These are phyloP conservation scores for Trichoderma oligosporum DNA, from an alignment of 2,329 filamentous ascomycete genomes.

Conservation along the genomic window DNA sequence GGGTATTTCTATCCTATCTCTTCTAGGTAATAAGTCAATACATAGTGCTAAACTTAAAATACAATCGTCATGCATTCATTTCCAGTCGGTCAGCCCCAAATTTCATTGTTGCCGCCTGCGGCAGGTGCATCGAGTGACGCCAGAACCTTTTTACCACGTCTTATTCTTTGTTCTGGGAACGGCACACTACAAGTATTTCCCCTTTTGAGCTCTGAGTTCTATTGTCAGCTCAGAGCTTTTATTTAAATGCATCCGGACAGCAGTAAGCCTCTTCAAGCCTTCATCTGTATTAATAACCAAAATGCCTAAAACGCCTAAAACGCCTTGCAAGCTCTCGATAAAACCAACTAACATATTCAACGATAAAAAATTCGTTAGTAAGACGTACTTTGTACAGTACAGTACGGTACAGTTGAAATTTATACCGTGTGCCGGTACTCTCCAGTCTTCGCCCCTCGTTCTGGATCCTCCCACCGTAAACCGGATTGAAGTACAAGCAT, in stretches of 20 bases:
- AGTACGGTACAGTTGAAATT: neutral
- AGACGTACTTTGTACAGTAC: slow-evolving; percentile 2
- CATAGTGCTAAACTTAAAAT: slow-evolving; percentile 4
- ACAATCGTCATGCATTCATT: slow-evolving; percentile 13
- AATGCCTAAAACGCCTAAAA: neutral
- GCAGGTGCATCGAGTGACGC: slow-evolving; percentile 8
- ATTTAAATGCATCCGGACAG: neutral
- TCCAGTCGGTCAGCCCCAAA: slow-evolving; percentile 2
- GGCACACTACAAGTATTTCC: neutral
- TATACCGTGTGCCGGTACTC: no score
- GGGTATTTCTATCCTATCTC: no score
- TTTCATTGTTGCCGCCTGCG: neutral
- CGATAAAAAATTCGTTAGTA: no score
- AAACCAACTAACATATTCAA: no score
- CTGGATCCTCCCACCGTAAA: neutral
- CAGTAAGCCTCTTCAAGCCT: neutral
- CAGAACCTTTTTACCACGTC: neutral
- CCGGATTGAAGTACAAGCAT: slow-evolving; percentile 2
- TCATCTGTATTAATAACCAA: neutral
- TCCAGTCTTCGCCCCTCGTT: no score
- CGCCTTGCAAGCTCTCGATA: no score
- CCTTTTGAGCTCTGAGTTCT: neutral
- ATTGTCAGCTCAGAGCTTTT: neutral
- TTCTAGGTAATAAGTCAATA: no score
- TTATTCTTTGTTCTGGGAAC: neutral